These are phyloP conservation scores for Aspergillus terreus DNA, from an alignment of 2,329 filamentous ascomycete genomes.

Conservation along the genomic window DNA sequence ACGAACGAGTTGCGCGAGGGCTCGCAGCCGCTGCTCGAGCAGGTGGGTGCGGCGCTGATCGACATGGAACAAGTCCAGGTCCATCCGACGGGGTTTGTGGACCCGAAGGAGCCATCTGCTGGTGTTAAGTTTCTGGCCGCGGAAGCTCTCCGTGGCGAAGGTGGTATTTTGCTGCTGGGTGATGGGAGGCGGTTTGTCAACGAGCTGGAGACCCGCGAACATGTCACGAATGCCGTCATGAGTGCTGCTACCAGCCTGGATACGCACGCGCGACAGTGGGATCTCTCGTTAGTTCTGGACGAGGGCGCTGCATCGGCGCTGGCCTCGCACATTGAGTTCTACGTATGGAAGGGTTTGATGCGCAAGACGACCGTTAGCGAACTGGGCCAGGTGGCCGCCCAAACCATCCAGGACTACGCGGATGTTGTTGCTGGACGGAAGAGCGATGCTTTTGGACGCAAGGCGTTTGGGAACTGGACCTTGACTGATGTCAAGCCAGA, in stretches of 20 bases:
- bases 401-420: conserved; percentile 50
- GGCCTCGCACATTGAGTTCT: conserved; percentile 59
- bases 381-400: conserved; percentile 39
- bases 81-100: conserved; percentile 63
- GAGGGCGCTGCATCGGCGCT: conserved; percentile 53
- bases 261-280: conserved; percentile 51
- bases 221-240: conserved; percentile 54
- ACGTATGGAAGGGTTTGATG: conserved; percentile 60
- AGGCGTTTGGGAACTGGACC: conserved; percentile 54
- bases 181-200: conserved; percentile 57
- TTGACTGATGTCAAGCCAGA: conserved; percentile 48
- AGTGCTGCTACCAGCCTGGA: conserved; percentile 19
- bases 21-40: conserved; percentile 45
- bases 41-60: conserved; percentile 38
- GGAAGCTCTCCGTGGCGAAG: conserved; percentile 61
- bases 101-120: conserved; percentile 45
- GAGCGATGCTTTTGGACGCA: conserved; percentile 48
- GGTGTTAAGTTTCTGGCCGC: conserved; percentile 61
- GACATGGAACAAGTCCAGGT: conserved; percentile 57
- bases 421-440: conserved; percentile 38
- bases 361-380: conserved; percentile 54
- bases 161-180: conserved; percentile 51
- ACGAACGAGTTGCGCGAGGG: conserved; percentile 60
- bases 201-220: conserved; percentile 58
- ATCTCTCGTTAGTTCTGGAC: conserved; percentile 57